Evolutionary conservation across 305 asterid species (phyloP), one percentile per base, ranked within the genome.

Genomic region (Fraxinus greggii): DNA sequence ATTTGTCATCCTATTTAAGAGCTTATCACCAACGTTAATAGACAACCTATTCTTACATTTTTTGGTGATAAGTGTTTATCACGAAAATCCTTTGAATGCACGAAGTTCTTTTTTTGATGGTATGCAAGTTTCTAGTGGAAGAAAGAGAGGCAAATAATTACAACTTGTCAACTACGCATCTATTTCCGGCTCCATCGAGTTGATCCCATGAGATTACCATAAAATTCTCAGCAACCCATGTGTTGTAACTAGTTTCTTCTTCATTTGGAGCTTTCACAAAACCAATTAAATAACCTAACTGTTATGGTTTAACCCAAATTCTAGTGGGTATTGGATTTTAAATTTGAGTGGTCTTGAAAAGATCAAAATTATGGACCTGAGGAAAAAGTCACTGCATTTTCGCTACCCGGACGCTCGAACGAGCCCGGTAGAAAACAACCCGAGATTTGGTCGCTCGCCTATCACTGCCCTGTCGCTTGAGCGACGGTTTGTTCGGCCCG

Each of bases 11-110:
- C 48, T 75, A 15, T 38, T 31, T 63, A 8, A 23, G 17, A 63
- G 72, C 7, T 63, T 63, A 63, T 45, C 5, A 24, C 78, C 33
- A 65, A 78, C 59, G 24, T 67, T 45, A 80, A 82, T 76, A 82
- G 17, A 79, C 26, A 40, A 54, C 33, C 56, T 4, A 45, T 35
- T 77, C 67, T 35, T 36, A 13, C 72, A 63, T 26, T 63, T 63
- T 24, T 63, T 2, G 31, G 15, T 23, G 70, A 8, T 7, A 61
- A 61, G 31, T 2, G 70, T 4, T 23, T 26, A 23, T 63, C 17
- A 24, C 0, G 33, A 63, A 24, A 10, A 24, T 21, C 67, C 24
- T 56, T 10, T 23, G 72, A 63, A 23, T 6, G 67, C 72, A 24
- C 13, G 33, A 63, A 63, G 33, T 63, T 63, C 72, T 24, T 56